A percentile compares a stretch with the other conserved stretches of the same genome.
Evolutionary conservation across 352 stramenopile genomes (phyloP).

Genomic region (Blastocystis hominis): DNA sequence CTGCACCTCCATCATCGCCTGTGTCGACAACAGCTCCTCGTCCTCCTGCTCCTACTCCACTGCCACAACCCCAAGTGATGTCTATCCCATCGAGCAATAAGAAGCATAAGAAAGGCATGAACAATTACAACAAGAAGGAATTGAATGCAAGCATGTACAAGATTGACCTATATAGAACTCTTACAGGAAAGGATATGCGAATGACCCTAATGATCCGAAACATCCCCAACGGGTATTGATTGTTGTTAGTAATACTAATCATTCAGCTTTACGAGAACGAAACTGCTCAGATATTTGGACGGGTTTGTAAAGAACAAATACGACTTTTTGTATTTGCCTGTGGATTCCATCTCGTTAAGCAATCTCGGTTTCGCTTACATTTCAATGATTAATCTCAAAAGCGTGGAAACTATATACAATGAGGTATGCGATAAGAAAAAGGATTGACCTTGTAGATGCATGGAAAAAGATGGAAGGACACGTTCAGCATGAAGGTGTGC

Average conservation of each 20-base stretch:
- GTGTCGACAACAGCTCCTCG: too few relatives aligned
- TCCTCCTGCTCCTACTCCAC: too few relatives aligned
- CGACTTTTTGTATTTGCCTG: constrained; percentile 99
- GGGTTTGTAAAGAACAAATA: constrained; percentile 77
- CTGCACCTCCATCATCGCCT: not conserved
- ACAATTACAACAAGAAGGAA: not conserved
- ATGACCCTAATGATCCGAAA: constrained; percentile 99
- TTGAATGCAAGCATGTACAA: not conserved
- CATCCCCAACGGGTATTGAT: constrained; percentile 96
- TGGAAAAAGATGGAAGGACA: constrained; percentile 80
- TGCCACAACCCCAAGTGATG: not conserved
- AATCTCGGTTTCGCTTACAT: constrained; percentile 99
- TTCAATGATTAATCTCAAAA: constrained; percentile 84
- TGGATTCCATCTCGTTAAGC: constrained; percentile 99
- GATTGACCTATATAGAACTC: not conserved
- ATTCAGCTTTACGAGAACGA: constrained; percentile 78
- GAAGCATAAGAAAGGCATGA: not conserved
- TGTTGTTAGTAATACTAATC: not conserved
- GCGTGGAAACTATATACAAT: constrained; percentile 59
- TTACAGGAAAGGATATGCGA: constrained; percentile 71
- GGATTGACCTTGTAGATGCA: constrained; percentile 39
- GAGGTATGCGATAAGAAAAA: not conserved
- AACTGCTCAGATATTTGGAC: constrained; percentile 94
- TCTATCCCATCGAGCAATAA: constrained; percentile 3
- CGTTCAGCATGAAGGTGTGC: constrained; percentile 97